These are phyloP conservation scores for Cryptosporidium ryanae DNA, from an alignment of 169 alveolate species.

Conservation along the genomic window DNA sequence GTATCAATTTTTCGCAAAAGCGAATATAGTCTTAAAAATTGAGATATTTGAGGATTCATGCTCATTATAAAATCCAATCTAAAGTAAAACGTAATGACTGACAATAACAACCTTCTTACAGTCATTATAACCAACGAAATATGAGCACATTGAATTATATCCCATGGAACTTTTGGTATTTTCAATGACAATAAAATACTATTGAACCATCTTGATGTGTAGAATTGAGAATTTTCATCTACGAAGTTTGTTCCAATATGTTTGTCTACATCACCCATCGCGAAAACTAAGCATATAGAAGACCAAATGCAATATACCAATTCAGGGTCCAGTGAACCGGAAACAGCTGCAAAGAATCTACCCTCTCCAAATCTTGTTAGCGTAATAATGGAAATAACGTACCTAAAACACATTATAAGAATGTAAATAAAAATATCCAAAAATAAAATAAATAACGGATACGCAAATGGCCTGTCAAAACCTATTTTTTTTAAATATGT, in stretches of 20 bases:
- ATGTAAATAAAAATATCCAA: constrained; percentile 50
- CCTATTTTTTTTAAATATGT: constrained; percentile 62
- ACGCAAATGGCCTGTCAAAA: constrained; percentile 35
- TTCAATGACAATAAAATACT: constrained; percentile 16
- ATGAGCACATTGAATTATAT: constrained; percentile 45
- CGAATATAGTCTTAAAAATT: constrained; percentile 41
- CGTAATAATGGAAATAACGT: constrained; percentile 40
- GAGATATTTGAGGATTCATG: constrained; percentile 59
- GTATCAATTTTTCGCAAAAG: constrained; percentile 65
- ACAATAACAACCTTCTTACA: constrained; percentile 49
- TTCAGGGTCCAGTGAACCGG: constrained; percentile 71
- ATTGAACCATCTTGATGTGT: constrained; percentile 32
- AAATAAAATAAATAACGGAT: constrained; percentile 27
- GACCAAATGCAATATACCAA: constrained; percentile 72
- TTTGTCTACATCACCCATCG: constrained; percentile 21
- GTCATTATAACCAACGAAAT: constrained; percentile 65
- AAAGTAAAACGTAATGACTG: constrained; percentile 60
- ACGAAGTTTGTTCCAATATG: background rate
- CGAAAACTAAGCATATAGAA: constrained; percentile 28
- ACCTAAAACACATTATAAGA: constrained; percentile 51
- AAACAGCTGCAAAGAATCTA: constrained; percentile 70
- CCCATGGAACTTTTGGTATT: constrained; percentile 74
- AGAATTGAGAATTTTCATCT: constrained; percentile 12
- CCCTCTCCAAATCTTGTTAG: constrained; percentile 64
- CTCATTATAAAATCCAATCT: constrained; percentile 72